Conservation (phyloP, 2,329 filamentous ascomycete species). For the Tetracladium maxilliforme region DNA sequence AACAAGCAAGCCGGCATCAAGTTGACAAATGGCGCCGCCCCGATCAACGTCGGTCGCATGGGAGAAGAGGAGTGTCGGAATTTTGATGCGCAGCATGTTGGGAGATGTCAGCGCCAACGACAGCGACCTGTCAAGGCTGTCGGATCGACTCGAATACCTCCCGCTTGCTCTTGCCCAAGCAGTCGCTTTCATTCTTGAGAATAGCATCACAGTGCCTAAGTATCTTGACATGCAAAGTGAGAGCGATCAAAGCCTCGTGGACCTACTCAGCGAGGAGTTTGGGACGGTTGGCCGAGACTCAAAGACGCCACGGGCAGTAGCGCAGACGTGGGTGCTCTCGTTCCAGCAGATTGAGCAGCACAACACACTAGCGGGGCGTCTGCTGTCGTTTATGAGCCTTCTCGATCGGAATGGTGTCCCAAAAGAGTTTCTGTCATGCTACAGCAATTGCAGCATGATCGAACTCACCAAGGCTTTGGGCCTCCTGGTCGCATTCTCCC, state of each 20-base stretch:
- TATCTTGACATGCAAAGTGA: conserved; percentile 2
- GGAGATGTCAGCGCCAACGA: too few relatives aligned
- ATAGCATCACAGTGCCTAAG: conserved; percentile 1
- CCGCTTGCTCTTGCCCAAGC: conserved; percentile 3
- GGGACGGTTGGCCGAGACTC: conserved; percentile 13
- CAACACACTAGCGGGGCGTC: conserved; percentile 14
- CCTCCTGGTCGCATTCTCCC: conserved; percentile 7
- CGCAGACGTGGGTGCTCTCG: conserved; percentile 23
- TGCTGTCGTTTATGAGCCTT: conserved; percentile 22
- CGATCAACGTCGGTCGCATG: conserved; percentile 15
- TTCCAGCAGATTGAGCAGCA: conserved; percentile 19
- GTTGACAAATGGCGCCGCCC: conserved; percentile 9
- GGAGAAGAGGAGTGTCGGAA: conserved; percentile 10
- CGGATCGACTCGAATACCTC: conserved; percentile 2
- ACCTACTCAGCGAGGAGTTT: too few relatives aligned
- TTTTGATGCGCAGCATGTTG: too few relatives aligned
- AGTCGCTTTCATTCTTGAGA: conserved; percentile 1
- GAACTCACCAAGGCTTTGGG: too few relatives aligned
- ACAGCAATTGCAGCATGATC: conserved; percentile 6
- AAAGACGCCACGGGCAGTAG: conserved; percentile 15
- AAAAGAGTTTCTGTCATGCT: conserved; percentile 14
- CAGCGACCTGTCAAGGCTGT: too few relatives aligned
- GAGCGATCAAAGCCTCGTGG: too few relatives aligned
- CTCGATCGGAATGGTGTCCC: conserved; percentile 24
- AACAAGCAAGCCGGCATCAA: conserved; percentile 14